Evolutionary conservation across 495 filamentous ascomycete genomes (phyloP).

Genomic region (Penicillium soppii): DNA sequence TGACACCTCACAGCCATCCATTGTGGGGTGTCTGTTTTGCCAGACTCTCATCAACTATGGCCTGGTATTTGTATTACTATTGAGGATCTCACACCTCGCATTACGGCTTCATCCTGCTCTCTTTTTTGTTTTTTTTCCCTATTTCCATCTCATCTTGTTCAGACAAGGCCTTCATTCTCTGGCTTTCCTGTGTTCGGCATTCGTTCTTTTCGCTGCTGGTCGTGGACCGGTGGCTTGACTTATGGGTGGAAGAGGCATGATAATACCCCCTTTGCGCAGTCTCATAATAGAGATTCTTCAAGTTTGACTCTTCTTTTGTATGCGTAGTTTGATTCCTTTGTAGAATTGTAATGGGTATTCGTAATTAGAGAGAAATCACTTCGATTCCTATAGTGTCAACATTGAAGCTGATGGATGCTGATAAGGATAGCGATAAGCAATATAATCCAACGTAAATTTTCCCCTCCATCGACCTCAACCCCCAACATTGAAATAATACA

Average conservation of each 20-base stretch:
- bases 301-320: background rate
- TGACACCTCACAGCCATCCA: background rate
- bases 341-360: no score
- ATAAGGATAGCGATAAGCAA: conserved; percentile 16
- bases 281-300: conserved; percentile 24
- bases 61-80: conserved; percentile 33
- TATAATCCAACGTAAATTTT: conserved; percentile 17
- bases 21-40: no score
- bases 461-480: conserved; percentile 8
- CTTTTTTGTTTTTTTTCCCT: conserved; percentile 13
- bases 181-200: conserved; percentile 14
- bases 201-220: background rate
- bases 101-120: conserved; percentile 6
- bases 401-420: background rate
- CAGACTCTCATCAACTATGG: background rate
- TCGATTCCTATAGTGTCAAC: no score
- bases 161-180: conserved; percentile 17
- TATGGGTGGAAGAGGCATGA: conserved; percentile 15
- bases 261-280: conserved; percentile 29
- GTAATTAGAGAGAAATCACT: no score
- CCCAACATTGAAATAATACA: conserved; percentile 8
- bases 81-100: conserved; percentile 12
- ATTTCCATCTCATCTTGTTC: conserved; percentile 13
- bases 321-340: no score
- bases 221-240: conserved; percentile 1